A percentile compares a stretch with the other conserved stretches of the same genome.
Conservation (phyloP, 2,329 filamentous ascomycete genomes). For the Fusarium gaditjirri region DNA sequence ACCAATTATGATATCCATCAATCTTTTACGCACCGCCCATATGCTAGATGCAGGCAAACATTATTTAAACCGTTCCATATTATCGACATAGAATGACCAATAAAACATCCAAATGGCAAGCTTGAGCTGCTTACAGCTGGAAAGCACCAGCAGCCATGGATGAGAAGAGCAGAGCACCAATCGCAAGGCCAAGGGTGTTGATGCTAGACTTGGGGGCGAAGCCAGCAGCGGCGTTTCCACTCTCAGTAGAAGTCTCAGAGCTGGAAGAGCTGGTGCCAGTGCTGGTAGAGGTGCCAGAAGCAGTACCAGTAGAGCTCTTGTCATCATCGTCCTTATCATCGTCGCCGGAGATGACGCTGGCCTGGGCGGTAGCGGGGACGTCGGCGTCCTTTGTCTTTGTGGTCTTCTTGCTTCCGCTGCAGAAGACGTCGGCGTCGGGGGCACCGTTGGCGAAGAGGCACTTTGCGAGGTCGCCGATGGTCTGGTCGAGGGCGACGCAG, state of each 20-base stretch:
- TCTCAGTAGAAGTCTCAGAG: slow-evolving; percentile 20
- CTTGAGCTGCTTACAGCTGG: slow-evolving; percentile 35
- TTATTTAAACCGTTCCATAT: slow-evolving; percentile 16
- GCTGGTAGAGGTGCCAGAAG: slow-evolving; percentile 12
- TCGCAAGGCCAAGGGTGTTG: slow-evolving; percentile 48
- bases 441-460: slow-evolving; percentile 56
- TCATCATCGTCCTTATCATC: slow-evolving; percentile 13
- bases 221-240: slow-evolving; percentile 37
- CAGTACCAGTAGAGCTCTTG: slow-evolving; percentile 9
- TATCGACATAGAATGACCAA: slow-evolving; percentile 16
- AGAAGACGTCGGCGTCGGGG: slow-evolving; percentile 55
- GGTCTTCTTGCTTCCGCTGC: slow-evolving; percentile 51
- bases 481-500: slow-evolving; percentile 54
- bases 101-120: neutral
- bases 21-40: neutral
- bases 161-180: slow-evolving; percentile 52
- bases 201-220: slow-evolving; percentile 40
- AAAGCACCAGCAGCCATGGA: slow-evolving; percentile 44
- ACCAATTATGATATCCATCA: slow-evolving; percentile 28
- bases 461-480: slow-evolving; percentile 42
- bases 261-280: slow-evolving; percentile 20
- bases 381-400: slow-evolving; percentile 42
- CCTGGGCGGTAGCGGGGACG: slow-evolving; percentile 46
- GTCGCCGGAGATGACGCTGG: slow-evolving; percentile 46
- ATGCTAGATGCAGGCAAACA: slow-evolving; percentile 10